phyloP scores from a whole-genome alignment of 495 filamentous ascomycete genomes.

The Aspergillus sclerotioniger region DNA sequence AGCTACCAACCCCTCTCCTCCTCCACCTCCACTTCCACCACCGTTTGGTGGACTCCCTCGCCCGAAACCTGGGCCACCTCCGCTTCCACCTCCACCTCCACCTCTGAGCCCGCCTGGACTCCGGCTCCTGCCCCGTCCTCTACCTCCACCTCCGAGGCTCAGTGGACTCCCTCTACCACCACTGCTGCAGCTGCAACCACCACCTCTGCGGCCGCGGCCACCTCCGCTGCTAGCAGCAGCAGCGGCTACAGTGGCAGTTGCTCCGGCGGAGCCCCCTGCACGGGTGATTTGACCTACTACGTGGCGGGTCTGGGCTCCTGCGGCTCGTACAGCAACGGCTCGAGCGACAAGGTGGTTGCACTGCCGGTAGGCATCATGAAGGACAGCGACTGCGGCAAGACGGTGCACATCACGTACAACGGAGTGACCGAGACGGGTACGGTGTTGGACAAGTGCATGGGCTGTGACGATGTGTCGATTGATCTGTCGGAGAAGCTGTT shows the following conservation, averaged over 20 bases:
- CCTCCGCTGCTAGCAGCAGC: conserved; percentile 9
- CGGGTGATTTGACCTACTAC: conserved; percentile 47
- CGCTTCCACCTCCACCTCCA: conserved; percentile 7
- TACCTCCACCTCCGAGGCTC: conserved; percentile 5
- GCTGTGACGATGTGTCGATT: conserved; percentile 51
- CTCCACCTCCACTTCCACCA: conserved; percentile 6
- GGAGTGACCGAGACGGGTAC: conserved; percentile 55
- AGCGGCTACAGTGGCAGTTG: conserved; percentile 35
- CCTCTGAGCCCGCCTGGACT: not conserved
- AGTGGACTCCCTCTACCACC: conserved; percentile 2
- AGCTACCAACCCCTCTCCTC: not conserved
- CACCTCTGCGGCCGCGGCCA: conserved; percentile 5
- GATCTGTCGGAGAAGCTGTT: conserved; percentile 49
- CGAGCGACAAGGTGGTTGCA: conserved; percentile 44
- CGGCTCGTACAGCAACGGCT: conserved; percentile 44
- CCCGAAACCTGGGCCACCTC: not conserved
- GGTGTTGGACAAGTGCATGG: conserved; percentile 75
- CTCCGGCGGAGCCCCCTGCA: conserved; percentile 33
- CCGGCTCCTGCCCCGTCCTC: not conserved
- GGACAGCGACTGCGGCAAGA: conserved; percentile 64
- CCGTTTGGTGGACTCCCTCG: not conserved
- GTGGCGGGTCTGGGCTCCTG: conserved; percentile 49
- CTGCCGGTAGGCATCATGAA: conserved; percentile 52
- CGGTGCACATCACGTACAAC: conserved; percentile 56
- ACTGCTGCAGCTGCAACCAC: conserved; percentile 11